Base-by-base conservation (phyloP, 2,329 filamentous ascomycete genomes). In the Penicillium occitanis region DNA sequence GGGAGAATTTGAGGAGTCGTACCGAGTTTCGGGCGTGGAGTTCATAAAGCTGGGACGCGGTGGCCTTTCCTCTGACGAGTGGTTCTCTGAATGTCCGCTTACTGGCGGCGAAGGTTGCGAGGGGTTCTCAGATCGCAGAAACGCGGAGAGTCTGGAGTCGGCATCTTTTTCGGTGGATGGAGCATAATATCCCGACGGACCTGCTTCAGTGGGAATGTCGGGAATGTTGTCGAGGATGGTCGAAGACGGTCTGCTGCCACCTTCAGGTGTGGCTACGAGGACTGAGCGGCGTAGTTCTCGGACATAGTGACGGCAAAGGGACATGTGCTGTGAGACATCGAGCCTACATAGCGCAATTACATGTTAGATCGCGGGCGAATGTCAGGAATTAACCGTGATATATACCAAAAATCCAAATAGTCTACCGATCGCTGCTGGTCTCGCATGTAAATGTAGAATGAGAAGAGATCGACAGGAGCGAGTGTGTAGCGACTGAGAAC, bases 361-460 rank as follows among this genome's bases (percentile, higher is more conserved):
- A 44, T 59, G 30, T 55, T 59, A 25, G 57, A 72, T 70, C 70
- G 69, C 13, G 65, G n/a, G 11, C 14, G 14, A n/a, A 13, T 22
- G 46, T 30, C 60, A 35, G 22, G 19, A 8, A 59, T 40, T 57
- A 57, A n/a, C 22, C 7, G n/a, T 48, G 61, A 57, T 50, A 63
- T 76, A 66, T 83, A 98, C 95, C 96, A 99, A 80, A 99, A 99
- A 77, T 99, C 95, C 50, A 99, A 83, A 74, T 99, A 99, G 75
- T 99, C 95, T 13, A 99, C 95, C 7, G 94, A 97, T 77, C 93
- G 89, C 79, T 99, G 95, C 80, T 97, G 93, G 78, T 99, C 96
- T 74, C 95, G 88, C 95, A 99, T 99, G 81, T 97, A 99, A 73
- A 99, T 99, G 81, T 99, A 99, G 83, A 99, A 99, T 1, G 93